Conservation (phyloP, 345 rosid species). For the Linum usitatissimum region DNA sequence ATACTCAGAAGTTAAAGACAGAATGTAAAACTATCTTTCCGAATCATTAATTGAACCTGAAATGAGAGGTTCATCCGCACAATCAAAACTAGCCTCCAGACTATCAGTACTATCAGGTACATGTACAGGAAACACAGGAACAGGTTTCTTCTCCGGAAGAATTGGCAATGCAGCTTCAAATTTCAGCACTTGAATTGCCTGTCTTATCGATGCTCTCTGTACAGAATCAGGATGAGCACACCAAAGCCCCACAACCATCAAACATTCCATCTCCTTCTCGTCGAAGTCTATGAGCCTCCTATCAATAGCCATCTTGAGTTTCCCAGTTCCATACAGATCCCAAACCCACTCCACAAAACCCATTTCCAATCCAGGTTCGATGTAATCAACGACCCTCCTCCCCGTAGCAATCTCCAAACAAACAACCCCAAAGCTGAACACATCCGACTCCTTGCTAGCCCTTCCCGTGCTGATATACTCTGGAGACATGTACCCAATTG, state of each 20-base stretch:
- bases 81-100: not conserved
- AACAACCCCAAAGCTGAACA: constrained; percentile 1
- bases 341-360: constrained; percentile 45
- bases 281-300: constrained; percentile 21
- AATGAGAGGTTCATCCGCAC: not conserved
- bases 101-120: too few species aligned
- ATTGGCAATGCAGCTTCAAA: not conserved
- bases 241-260: constrained; percentile 48
- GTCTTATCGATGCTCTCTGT: not conserved
- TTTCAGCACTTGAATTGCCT: constrained; percentile 38
- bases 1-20: too few species aligned
- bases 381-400: constrained; percentile 23
- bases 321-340: constrained; percentile 28
- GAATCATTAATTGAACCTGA: not conserved
- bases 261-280: constrained; percentile 24
- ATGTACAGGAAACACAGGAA: not conserved
- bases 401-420: not conserved
- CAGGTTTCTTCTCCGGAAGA: not conserved
- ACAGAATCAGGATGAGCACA: constrained; percentile 46
- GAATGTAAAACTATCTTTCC: too few species aligned
- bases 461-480: constrained; percentile 42
- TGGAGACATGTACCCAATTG: constrained; percentile 45
- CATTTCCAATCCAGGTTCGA: constrained; percentile 11
- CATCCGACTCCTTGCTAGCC: constrained; percentile 30
- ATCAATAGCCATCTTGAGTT: constrained; percentile 28